Evolutionary conservation across 768 basidiomycete species (phyloP), one percentile per base, ranked within the genome.

Genomic region (Calocera cornea): DNA sequence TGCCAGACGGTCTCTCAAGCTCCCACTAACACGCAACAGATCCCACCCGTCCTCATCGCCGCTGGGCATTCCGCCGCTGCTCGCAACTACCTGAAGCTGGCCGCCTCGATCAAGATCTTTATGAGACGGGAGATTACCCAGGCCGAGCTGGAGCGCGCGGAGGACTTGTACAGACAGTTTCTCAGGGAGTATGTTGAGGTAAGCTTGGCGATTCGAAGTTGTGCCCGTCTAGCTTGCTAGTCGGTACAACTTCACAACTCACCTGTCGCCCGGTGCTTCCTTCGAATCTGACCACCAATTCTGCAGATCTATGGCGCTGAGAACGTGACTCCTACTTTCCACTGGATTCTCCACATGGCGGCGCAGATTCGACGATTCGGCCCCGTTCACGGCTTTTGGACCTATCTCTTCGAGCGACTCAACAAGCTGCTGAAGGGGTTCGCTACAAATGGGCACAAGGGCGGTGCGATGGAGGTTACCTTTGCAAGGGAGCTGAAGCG

Each of bases 351-450:
- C 0, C 79, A 80, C 49, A 72, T 76, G 0, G 47, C 71, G 0
- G 71, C 68, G 0, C 73, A 68, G 44, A 68, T 76, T 0, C 70
- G 69, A 0, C 74, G 77, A 50, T 80, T 72, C 65, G 77, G 79
- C 0, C 78, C 79, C 2, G 68, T 80, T 0, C 74, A 76, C 31
- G 73, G 72, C 10, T 80, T 79, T 64, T 79, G 78, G 79, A 76
- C 72, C 0, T 80, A 79, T 64, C 70, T 78, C 0, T 77, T 75
- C 24, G 79, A 79, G 49, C 69, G 73, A 0, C 44, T 47, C 8
- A 47, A 79, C 67, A 76, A 75, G 66, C 71, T 78, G 1, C 68
- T 79, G 2, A 79, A 79, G 70, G 71, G 71, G 3, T 78, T 75
- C 69, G 75, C 74, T 34, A 77, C 76, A 0, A 75, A 74, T 40